Percentiles rank a stretch among this genome's conserved stretches.
These are phyloP conservation scores for Rhodotorula sp. DNA, from an alignment of 1,284 basidiomycete genomes.

Conservation along the genomic window DNA sequence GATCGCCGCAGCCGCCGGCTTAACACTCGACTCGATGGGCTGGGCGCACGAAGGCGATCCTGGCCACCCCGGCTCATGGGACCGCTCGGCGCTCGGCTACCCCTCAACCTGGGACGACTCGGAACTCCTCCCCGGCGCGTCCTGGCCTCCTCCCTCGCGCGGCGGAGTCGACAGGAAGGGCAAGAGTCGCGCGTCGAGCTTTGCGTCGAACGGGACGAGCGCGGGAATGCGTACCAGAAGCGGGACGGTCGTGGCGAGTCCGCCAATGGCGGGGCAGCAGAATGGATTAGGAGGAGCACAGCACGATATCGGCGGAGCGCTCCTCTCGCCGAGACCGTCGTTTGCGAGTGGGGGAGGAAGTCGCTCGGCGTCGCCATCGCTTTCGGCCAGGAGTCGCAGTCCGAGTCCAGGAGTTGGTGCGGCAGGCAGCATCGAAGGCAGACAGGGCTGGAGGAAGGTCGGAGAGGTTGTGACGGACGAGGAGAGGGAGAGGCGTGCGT, in stretches of 20 bases:
- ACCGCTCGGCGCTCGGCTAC: slow-evolving; percentile 41
- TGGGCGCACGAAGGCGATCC: slow-evolving; percentile 40
- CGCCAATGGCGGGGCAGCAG: background rate
- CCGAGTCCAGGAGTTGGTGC: background rate
- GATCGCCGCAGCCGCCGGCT: slow-evolving; percentile 19
- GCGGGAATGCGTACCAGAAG: background rate
- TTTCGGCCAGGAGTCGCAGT: background rate
- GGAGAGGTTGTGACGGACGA: slow-evolving; percentile 19
- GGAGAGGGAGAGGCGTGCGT: slow-evolving; percentile 10
- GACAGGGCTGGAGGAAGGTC: slow-evolving; percentile 27
- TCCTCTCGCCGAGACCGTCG: background rate
- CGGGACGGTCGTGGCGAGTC: background rate
- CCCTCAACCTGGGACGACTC: slow-evolving; percentile 36
- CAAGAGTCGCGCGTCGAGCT: slow-evolving; percentile 10
- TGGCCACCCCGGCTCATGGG: slow-evolving; percentile 32
- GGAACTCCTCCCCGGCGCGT: slow-evolving; percentile 15
- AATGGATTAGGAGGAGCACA: background rate
- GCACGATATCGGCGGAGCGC: background rate
- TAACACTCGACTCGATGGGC: slow-evolving; percentile 23
- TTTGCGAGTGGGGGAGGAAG: too few species aligned
- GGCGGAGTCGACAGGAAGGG: slow-evolving; percentile 6
- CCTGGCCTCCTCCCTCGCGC: slow-evolving; percentile 3
- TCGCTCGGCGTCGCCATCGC: background rate
- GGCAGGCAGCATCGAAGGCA: background rate
- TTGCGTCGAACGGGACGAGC: background rate